phyloP scores from a whole-genome alignment of 73 alveolate species.

The Symbiodinium natans region DNA sequence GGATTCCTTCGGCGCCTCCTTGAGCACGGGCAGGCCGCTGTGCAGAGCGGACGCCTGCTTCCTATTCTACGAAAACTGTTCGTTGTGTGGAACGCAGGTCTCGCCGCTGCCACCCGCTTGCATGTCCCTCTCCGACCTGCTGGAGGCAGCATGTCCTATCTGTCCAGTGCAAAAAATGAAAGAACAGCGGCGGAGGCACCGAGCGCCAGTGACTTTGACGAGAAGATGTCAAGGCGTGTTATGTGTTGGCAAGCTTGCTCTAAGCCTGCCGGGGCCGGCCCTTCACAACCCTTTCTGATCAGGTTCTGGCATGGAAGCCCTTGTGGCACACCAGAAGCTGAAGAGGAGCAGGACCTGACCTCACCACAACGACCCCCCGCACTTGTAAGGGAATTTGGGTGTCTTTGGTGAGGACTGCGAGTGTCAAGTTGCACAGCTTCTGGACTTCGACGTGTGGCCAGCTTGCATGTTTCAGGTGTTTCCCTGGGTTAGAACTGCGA shows the following conservation, averaged over 20 bases:
- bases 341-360: neutral
- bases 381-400: too few relatives aligned
- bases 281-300: too few relatives aligned
- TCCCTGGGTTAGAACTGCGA: too few relatives aligned
- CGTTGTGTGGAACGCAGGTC: too few relatives aligned
- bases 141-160: conserved; percentile 2
- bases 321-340: neutral
- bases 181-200: too few relatives aligned
- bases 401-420: too few relatives aligned
- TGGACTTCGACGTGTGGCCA: conserved; percentile 55
- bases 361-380: too few relatives aligned
- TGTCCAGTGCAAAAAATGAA: too few relatives aligned
- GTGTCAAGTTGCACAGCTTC: neutral
- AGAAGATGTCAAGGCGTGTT: conserved; percentile 7
- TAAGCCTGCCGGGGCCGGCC: too few relatives aligned
- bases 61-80: too few relatives aligned
- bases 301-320: conserved; percentile 10
- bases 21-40: conserved; percentile 50
- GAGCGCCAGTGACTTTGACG: conserved; percentile 11
- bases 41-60: too few relatives aligned
- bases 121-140: neutral
- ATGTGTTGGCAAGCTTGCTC: too few relatives aligned
- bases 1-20: conserved; percentile 73
- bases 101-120: neutral
- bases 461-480: neutral